A percentile compares a stretch with the other conserved stretches of the same genome.
Evolutionary conservation across 306 rosid species (phyloP).

Genomic region (Prunus mira): DNA sequence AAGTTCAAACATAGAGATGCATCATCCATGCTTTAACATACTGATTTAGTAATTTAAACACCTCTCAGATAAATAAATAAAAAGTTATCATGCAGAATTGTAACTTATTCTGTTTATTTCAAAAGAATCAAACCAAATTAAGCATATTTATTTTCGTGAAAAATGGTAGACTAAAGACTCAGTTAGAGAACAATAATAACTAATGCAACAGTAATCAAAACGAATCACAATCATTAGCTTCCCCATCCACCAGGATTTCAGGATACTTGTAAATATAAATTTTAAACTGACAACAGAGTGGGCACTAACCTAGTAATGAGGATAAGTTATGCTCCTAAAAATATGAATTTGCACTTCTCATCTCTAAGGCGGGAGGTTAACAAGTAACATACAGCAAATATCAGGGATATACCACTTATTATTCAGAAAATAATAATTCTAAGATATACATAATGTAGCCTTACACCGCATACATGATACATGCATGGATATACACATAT

Average conservation of each 20-base stretch:
- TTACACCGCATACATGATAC: background rate
- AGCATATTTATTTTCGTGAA: background rate
- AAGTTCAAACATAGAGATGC: conserved; percentile 20
- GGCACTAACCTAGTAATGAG: background rate
- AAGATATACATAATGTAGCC: background rate
- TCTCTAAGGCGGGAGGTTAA: background rate
- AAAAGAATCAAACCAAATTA: background rate
- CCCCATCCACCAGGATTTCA: background rate
- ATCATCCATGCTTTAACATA: conserved; percentile 19
- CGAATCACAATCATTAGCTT: background rate
- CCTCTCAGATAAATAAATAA: background rate
- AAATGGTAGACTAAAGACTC: background rate
- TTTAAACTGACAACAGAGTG: background rate
- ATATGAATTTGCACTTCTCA: background rate
- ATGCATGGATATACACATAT: background rate
- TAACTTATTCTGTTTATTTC: background rate
- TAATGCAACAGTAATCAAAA: background rate
- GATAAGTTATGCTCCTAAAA: background rate
- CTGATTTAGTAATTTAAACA: conserved; percentile 6
- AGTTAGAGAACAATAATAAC: background rate
- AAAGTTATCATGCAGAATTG: background rate
- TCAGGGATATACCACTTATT: background rate
- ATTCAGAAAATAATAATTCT: background rate
- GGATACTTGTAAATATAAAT: background rate
- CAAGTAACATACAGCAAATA: background rate